Evolutionary conservation across 202 grass and related monocot genomes (phyloP).

Genomic region (Zizania palustris): DNA sequence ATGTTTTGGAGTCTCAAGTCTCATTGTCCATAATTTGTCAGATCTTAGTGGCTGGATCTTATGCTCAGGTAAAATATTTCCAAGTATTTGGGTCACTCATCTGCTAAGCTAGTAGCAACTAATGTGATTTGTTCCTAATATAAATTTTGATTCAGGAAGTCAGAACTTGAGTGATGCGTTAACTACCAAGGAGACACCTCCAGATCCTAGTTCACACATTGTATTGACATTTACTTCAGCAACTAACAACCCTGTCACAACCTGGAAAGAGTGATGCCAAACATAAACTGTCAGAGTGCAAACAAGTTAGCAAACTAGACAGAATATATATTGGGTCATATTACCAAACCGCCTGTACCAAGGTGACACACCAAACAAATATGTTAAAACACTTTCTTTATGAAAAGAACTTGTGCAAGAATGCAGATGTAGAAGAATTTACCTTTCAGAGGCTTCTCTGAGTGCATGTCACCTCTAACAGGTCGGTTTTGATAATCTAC

Average conservation of each 20-base stretch:
- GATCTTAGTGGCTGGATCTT: constrained; percentile 18
- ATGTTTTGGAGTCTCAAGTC: background rate
- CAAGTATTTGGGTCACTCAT: background rate
- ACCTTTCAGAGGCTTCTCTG: constrained; percentile 46
- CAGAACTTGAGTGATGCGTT: constrained; percentile 1
- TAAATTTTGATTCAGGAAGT: constrained; percentile 14
- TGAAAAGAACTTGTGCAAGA: constrained; percentile 5
- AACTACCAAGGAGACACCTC: constrained; percentile 92
- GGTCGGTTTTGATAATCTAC: constrained; percentile 55
- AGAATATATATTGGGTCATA: constrained; percentile 32
- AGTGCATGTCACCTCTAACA: constrained; percentile 56
- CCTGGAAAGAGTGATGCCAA: constrained; percentile 59
- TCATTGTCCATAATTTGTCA: constrained; percentile 16
- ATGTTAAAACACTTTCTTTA: constrained; percentile 19
- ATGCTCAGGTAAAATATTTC: constrained; percentile 1
- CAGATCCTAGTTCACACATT: constrained; percentile 96
- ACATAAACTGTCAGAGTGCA: constrained; percentile 31
- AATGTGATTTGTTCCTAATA: background rate
- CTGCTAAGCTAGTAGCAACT: no score
- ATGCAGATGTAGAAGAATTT: constrained; percentile 33
- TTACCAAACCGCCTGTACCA: constrained; percentile 54
- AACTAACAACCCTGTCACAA: constrained; percentile 78
- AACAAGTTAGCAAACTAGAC: constrained; percentile 21
- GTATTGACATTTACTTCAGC: constrained; percentile 99
- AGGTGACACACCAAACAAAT: constrained; percentile 47